phyloP scores from a whole-genome alignment of 371 early-diverging fungal genomes.

The Syncephalastrum racemosum region DNA sequence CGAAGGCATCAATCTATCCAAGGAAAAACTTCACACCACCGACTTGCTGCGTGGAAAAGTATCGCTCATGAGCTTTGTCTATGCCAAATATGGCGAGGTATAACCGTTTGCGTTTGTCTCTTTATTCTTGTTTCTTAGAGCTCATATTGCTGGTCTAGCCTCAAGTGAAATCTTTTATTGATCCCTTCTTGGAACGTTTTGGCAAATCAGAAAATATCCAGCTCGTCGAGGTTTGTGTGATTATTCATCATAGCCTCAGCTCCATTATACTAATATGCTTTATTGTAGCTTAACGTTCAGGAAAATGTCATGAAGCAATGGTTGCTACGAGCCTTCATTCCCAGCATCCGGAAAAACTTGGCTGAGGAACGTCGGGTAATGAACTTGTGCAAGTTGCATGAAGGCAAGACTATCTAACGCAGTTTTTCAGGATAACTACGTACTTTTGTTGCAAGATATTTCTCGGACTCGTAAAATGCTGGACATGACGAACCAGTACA shows the following conservation, averaged over 20 bases:
- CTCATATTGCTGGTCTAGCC: slow-evolving; percentile 22
- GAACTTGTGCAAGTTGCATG: too few relatives aligned
- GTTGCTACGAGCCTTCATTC: slow-evolving; percentile 61
- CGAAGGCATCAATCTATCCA: slow-evolving; percentile 53
- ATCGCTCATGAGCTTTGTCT: slow-evolving; percentile 68
- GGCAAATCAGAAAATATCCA: slow-evolving; percentile 27
- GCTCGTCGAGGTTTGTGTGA: slow-evolving; percentile 40
- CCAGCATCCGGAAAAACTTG: slow-evolving; percentile 58
- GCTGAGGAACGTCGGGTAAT: slow-evolving; percentile 59
- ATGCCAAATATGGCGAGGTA: slow-evolving; percentile 74
- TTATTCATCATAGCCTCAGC: slow-evolving; percentile 19
- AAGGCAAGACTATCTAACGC: background rate
- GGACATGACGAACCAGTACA: slow-evolving; percentile 71
- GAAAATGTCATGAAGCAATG: slow-evolving; percentile 66
- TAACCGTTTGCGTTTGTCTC: background rate
- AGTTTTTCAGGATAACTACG: slow-evolving; percentile 50
- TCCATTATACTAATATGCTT: background rate
- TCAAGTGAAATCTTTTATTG: slow-evolving; percentile 58
- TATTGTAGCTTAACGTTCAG: slow-evolving; percentile 60
- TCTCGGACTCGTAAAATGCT: slow-evolving; percentile 51
- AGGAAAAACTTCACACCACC: slow-evolving; percentile 56
- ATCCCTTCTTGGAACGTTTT: slow-evolving; percentile 55
- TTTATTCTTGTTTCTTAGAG: background rate
- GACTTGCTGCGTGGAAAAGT: slow-evolving; percentile 54
- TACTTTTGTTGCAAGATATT: slow-evolving; percentile 64